Evolutionary conservation across 1,284 basidiomycete genomes (phyloP), one percentile per base, ranked within the genome.

Genomic region (Ceratobasidium sp.): DNA sequence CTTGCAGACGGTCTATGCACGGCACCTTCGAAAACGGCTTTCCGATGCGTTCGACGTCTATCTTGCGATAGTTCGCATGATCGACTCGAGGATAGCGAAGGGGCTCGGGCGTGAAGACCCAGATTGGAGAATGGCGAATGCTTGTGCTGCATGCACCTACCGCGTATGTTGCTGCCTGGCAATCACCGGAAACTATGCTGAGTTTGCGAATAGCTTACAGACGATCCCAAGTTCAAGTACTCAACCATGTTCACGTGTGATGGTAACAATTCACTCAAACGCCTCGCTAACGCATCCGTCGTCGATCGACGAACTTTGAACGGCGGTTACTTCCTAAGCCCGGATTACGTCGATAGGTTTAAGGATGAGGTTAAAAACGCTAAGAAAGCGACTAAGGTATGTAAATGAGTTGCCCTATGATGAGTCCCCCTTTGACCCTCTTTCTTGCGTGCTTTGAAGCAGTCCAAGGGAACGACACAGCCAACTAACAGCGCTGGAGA

Each of bases 61-160:
- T 65, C 70, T 80, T 23, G 38, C 68, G 1, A 67, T 81, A 46
- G 76, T 33, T 8, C 35, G 48, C 1, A 50, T 27, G 7, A 48
- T 80, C 4, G 64, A 79, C 20, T 3, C 35, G 1, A 27, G 48
- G 16, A 48, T 78, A 23, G 69, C 77, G 8, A 64, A 46, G 30
- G 52, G 44, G 0, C 69, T 81, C 2, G 18, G 57, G 0, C 66
- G 67, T 18, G 41, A 62, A 0, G 27, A 55, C 0, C 78, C 78
- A 0, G 41, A 77, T 23, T 81, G 80, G 80, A 44, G 80, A 1
- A 60, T 80, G n/a, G 66, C 50, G 38, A 59, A 81, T 35, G 18
- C 71, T 1, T 81, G 81, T 41, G 78, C 79, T 16, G 55, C 77
- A 18, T 81, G 81, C 52, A 77, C 64, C 3, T 80, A 79, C 65